Conservation (phyloP, 805 yeast species). For the Lipomyces spencermartinsiae region DNA sequence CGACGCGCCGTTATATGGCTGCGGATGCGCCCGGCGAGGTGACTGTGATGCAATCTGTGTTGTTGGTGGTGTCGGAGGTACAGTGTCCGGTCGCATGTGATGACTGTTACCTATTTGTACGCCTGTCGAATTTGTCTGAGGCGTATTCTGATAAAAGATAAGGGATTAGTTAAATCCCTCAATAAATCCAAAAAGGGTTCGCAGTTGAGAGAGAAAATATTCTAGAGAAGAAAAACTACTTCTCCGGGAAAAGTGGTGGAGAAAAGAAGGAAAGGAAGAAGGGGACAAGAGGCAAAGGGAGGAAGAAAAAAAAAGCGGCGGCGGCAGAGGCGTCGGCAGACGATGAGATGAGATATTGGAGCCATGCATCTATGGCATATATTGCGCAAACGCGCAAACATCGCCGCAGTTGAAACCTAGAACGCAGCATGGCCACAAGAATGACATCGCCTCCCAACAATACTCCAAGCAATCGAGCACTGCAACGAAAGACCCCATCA, state of each 20-base stretch:
- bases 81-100: conserved; percentile 38
- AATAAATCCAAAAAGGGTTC: conserved; percentile 16
- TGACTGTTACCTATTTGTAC: conserved; percentile 32
- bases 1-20: conserved; percentile 15
- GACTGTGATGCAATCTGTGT: conserved; percentile 34
- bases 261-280: conserved; percentile 8
- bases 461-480: not conserved
- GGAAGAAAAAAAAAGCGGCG: conserved; percentile 24
- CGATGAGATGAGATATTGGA: conserved; percentile 22
- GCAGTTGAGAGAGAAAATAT: conserved; percentile 5
- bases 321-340: conserved; percentile 19
- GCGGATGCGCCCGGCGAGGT: conserved; percentile 32
- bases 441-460: not conserved
- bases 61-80: conserved; percentile 24
- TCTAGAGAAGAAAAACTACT: conserved; percentile 26
- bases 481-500: not conserved
- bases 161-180: conserved; percentile 23
- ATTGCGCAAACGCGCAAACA: conserved; percentile 5
- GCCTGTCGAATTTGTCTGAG: conserved; percentile 22
- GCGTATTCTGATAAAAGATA: conserved; percentile 12
- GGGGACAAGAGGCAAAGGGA: conserved; percentile 9
- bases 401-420: not conserved
- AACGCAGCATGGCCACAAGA: not conserved
- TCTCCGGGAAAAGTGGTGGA: conserved; percentile 28
- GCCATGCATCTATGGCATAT: conserved; percentile 2